phyloP scores from a whole-genome alignment of 2,329 filamentous ascomycete species.

The Cladosporium sp. region DNA sequence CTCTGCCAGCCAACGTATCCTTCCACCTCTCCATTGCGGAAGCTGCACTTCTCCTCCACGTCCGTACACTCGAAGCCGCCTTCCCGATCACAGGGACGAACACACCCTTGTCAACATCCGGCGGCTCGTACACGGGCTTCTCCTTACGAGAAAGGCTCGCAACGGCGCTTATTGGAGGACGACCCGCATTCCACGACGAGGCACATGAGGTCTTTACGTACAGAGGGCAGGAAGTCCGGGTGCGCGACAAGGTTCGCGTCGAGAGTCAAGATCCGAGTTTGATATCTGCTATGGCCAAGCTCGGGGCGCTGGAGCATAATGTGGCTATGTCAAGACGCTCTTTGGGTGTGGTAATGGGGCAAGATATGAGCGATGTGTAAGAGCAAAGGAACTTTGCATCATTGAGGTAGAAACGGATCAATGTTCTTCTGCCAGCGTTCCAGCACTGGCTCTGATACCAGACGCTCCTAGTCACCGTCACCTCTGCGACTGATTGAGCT shows the following conservation, averaged over 20 bases:
- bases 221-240: conserved; percentile 68
- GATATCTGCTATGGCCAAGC: conserved; percentile 77
- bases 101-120: conserved; percentile 25
- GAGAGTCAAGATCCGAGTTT: conserved; percentile 86
- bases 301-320: conserved; percentile 71
- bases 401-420: no score
- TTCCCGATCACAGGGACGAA: conserved; percentile 30
- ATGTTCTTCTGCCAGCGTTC: no score
- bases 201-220: conserved; percentile 72
- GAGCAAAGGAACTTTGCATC: conserved; percentile 1
- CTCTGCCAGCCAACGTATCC: conserved; percentile 64
- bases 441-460: no score
- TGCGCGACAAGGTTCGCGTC: conserved; percentile 83
- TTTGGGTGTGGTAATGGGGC: conserved; percentile 73
- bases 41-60: conserved; percentile 56
- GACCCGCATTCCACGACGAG: conserved; percentile 53
- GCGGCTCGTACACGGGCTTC: conserved; percentile 48
- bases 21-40: conserved; percentile 59
- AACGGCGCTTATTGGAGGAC: conserved; percentile 40
- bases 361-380: conserved; percentile 34
- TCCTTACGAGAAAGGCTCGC: conserved; percentile 55
- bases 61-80: conserved; percentile 63
- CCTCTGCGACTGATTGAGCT: no score
- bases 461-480: no score
- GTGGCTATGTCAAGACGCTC: conserved; percentile 67